phyloP scores from a whole-genome alignment of 2,329 filamentous ascomycete genomes.

The Exutisphaerella laricina region DNA sequence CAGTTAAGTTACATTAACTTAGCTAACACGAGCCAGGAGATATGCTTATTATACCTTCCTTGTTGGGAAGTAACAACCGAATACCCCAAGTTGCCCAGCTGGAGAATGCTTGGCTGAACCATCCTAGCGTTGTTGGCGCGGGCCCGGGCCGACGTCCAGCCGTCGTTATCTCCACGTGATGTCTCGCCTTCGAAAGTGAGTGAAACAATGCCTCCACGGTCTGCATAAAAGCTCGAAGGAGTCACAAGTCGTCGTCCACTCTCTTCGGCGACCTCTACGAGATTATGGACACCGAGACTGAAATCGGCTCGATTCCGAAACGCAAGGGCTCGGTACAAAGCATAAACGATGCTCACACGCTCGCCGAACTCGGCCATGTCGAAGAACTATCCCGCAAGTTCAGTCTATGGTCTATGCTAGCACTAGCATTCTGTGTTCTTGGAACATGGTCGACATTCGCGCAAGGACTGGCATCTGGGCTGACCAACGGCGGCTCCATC shows the following conservation, averaged over 20 bases:
- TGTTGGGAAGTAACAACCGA: slow-evolving; percentile 8
- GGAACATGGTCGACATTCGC: slow-evolving; percentile 56
- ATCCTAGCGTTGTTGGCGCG: not conserved
- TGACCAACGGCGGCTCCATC: slow-evolving; percentile 51
- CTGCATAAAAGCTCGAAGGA: not conserved
- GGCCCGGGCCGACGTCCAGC: not conserved
- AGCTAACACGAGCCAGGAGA: not conserved
- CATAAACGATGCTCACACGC: slow-evolving; percentile 35
- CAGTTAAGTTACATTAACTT: not conserved
- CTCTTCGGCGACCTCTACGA: not conserved
- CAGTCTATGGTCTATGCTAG: slow-evolving; percentile 52
- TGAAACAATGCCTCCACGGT: not conserved
- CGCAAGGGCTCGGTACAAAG: slow-evolving; percentile 10
- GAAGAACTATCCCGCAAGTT: slow-evolving; percentile 46
- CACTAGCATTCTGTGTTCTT: slow-evolving; percentile 52
- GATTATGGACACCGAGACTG: slow-evolving; percentile 13
- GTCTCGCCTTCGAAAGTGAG: not conserved
- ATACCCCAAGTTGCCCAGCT: not conserved
- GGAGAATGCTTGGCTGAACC: slow-evolving; percentile 7
- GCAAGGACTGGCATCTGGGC: slow-evolving; percentile 47
- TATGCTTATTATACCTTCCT: slow-evolving; percentile 3
- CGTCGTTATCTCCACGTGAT: not conserved
- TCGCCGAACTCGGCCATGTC: slow-evolving; percentile 41
- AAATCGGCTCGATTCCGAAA: not conserved
- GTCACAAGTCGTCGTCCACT: not conserved